Evolutionary conservation across 208 protist species (phyloP).

Genomic region (Leishmania tarentolae): DNA sequence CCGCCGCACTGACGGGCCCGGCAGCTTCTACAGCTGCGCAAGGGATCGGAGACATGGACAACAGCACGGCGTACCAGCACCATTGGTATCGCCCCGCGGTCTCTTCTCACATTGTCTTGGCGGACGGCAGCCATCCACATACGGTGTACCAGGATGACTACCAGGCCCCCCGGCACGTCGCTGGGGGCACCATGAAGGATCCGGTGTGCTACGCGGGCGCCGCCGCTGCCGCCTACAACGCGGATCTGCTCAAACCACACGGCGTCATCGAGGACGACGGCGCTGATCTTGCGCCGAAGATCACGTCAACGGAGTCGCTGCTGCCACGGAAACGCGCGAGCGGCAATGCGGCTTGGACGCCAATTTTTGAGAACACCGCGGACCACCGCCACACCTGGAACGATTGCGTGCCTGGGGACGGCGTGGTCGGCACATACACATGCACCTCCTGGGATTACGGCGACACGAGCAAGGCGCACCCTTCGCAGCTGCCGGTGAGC

Average conservation of each 20-base stretch:
- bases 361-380: background rate
- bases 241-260: constrained; percentile 56
- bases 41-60: background rate
- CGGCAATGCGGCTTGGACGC: constrained; percentile 1
- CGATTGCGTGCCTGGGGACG: constrained; percentile 10
- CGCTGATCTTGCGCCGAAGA: constrained; percentile 65
- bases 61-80: constrained; percentile 27
- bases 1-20: constrained; percentile 10
- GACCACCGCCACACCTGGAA: constrained; percentile 1
- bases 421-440: constrained; percentile 36
- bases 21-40: background rate
- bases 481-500: constrained; percentile 68
- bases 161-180: background rate
- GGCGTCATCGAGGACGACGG: constrained; percentile 42
- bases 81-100: constrained; percentile 34
- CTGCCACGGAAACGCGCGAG: constrained; percentile 25
- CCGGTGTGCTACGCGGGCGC: constrained; percentile 60
- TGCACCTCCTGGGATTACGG: constrained; percentile 82
- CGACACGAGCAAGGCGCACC: constrained; percentile 67
- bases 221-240: constrained; percentile 43
- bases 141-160: constrained; percentile 76
- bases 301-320: constrained; percentile 64
- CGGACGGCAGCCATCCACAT: constrained; percentile 50
- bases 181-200: constrained; percentile 12
- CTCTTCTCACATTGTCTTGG: constrained; percentile 28